A percentile compares a stretch with the other conserved stretches of the same genome.
These are phyloP conservation scores for Allium fistulosum DNA, from an alignment of 106 monocot genomes.

Conservation along the genomic window DNA sequence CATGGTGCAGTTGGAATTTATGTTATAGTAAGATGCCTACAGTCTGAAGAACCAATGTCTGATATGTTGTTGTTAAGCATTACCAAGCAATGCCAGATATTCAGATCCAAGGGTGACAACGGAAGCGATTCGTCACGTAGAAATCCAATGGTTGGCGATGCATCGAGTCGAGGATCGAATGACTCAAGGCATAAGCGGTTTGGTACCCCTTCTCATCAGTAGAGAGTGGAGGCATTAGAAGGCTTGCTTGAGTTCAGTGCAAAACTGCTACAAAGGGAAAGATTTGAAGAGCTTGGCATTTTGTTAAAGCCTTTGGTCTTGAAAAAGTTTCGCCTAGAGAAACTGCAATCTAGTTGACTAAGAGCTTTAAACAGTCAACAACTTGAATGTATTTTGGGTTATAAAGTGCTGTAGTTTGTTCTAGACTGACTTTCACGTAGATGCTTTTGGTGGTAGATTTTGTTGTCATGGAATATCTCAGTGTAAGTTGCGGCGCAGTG, in stretches of 20 bases:
- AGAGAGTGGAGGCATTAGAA: constrained; percentile 72
- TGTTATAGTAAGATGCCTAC: no score
- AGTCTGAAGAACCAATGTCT: no score
- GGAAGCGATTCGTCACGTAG: constrained; percentile 51
- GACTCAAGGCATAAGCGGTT: constrained; percentile 51
- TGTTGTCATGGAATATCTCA: no score
- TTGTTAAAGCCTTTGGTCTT: constrained; percentile 66
- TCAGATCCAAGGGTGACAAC: constrained; percentile 36
- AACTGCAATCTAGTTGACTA: constrained; percentile 77
- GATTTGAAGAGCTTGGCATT: constrained; percentile 59
- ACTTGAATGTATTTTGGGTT: no score
- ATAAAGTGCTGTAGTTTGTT: no score
- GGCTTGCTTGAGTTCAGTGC: constrained; percentile 81
- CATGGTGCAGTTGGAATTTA: no score
- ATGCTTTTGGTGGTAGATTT: no score
- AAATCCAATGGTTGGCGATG: constrained; percentile 29
- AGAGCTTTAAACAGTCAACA: constrained; percentile 74
- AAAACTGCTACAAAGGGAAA: constrained; percentile 54
- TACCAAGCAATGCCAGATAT: no score
- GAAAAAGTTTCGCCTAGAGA: constrained; percentile 78
- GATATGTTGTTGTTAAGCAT: no score
- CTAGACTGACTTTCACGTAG: no score
- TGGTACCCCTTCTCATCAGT: constrained; percentile 67
- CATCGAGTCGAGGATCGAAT: constrained; percentile 45
- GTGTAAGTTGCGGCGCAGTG: no score